phyloP scores from a whole-genome alignment of 2,329 filamentous ascomycete species.

The Sporothrix phasma region DNA sequence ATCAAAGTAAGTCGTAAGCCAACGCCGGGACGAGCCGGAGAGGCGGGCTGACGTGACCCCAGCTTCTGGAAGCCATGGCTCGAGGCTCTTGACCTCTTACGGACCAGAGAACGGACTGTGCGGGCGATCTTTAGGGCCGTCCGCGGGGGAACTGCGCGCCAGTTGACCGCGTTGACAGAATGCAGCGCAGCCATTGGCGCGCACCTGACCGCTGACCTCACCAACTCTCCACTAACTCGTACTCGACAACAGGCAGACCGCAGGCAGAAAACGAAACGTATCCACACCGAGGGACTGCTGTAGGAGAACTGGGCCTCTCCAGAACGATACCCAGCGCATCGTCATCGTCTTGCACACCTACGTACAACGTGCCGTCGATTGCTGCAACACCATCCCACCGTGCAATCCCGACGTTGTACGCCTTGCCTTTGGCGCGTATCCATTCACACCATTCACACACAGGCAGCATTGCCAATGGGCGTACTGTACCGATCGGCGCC shows the following conservation, averaged over 20 bases:
- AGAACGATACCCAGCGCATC: background rate
- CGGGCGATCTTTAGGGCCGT: background rate
- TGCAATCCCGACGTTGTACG: background rate
- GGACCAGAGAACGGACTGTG: background rate
- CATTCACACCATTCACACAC: background rate
- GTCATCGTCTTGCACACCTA: background rate
- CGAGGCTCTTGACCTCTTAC: too few species aligned
- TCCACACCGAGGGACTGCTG: background rate
- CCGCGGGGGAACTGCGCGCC: background rate
- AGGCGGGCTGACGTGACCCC: background rate
- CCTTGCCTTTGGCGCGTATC: background rate
- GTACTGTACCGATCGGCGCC: background rate
- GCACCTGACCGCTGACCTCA: slow-evolving; percentile 3
- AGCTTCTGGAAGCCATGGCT: too few species aligned
- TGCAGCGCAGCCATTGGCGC: background rate
- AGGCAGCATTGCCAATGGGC: slow-evolving; percentile 7
- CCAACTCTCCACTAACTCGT: background rate
- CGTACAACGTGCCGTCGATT: background rate
- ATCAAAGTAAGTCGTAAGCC: background rate
- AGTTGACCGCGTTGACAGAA: too few species aligned
- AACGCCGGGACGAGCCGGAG: slow-evolving; percentile 5
- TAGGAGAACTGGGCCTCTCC: background rate
- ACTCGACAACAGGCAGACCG: too few species aligned
- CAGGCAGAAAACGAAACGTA: background rate
- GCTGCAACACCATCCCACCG: background rate